phyloP scores from a whole-genome alignment of 2,329 filamentous ascomycete genomes.

The Aureobasidium sp. region DNA sequence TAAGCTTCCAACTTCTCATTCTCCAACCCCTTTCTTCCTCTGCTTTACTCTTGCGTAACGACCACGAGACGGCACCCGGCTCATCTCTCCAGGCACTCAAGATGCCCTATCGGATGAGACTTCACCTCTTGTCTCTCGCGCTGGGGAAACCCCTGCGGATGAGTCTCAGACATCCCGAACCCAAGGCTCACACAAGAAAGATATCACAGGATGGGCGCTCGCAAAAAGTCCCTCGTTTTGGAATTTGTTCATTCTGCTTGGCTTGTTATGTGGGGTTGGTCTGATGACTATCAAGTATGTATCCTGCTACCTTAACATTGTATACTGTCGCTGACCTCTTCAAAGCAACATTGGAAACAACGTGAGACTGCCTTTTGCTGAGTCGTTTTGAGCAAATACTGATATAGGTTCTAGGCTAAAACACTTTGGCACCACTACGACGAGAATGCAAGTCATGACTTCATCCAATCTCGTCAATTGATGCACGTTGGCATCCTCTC shows the following conservation, averaged over 20 bases:
- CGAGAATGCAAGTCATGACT: slow-evolving; percentile 58
- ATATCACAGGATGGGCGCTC: slow-evolving; percentile 78
- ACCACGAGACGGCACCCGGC: neutral
- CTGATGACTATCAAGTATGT: slow-evolving; percentile 98
- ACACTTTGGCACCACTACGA: slow-evolving; percentile 86
- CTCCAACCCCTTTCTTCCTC: neutral
- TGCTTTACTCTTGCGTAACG: neutral
- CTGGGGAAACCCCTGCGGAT: slow-evolving; percentile 41
- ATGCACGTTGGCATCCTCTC: slow-evolving; percentile 95
- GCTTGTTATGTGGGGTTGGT: slow-evolving; percentile 82
- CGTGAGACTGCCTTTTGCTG: neutral
- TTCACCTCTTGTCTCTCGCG: slow-evolving; percentile 65
- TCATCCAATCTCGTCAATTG: slow-evolving; percentile 72
- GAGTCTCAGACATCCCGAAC: slow-evolving; percentile 48
- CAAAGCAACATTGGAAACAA: slow-evolving; percentile 87
- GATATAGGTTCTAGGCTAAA: slow-evolving; percentile 36
- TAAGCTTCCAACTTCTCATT: slow-evolving; percentile 38
- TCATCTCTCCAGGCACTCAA: slow-evolving; percentile 13
- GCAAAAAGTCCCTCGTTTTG: slow-evolving; percentile 72
- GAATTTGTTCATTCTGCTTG: slow-evolving; percentile 82
- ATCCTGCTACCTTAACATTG: neutral
- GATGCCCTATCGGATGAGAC: slow-evolving; percentile 55
- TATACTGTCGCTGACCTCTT: slow-evolving; percentile 23
- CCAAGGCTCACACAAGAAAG: slow-evolving; percentile 70
- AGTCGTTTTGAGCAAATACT: neutral